phyloP scores from a whole-genome alignment of 2,329 filamentous ascomycete genomes.

The Arthrobotrys entomopaga region DNA sequence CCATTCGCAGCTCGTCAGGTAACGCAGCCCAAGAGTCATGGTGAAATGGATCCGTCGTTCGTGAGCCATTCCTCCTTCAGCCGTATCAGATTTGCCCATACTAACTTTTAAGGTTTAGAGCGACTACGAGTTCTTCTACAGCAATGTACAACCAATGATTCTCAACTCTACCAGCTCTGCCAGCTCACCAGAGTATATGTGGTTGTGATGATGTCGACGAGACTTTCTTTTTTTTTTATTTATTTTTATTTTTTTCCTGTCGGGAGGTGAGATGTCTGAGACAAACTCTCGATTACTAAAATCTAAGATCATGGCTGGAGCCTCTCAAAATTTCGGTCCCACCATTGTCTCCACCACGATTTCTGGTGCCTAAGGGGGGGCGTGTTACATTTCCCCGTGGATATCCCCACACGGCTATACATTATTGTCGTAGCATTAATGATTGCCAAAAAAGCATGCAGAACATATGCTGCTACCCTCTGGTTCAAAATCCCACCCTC shows the following conservation, averaged over 20 bases:
- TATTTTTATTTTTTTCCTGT: slow-evolving; percentile 4
- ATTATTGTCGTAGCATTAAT: slow-evolving; percentile 21
- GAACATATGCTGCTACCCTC: slow-evolving; percentile 4
- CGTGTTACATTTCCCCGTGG: slow-evolving; percentile 43
- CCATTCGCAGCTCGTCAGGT: slow-evolving; percentile 52
- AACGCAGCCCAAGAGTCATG: slow-evolving; percentile 48
- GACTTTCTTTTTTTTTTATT: background rate
- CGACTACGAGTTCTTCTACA: slow-evolving; percentile 54
- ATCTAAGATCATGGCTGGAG: slow-evolving; percentile 37
- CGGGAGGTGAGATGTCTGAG: slow-evolving; percentile 54
- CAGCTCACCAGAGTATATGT: slow-evolving; percentile 53
- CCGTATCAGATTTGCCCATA: slow-evolving; percentile 9
- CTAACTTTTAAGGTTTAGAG: slow-evolving; percentile 46
- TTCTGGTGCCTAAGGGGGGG: slow-evolving; percentile 47
- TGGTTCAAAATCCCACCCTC: slow-evolving; percentile 13
- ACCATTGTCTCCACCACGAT: slow-evolving; percentile 36
- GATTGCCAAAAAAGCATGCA: slow-evolving; percentile 19
- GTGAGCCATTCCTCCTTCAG: slow-evolving; percentile 47
- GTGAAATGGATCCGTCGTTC: slow-evolving; percentile 55
- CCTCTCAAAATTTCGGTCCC: slow-evolving; percentile 40
- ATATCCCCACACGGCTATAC: slow-evolving; percentile 24
- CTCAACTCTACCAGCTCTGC: slow-evolving; percentile 43
- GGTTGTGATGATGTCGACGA: slow-evolving; percentile 35
- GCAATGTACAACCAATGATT: slow-evolving; percentile 54
- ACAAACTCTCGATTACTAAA: slow-evolving; percentile 54